A percentile compares a stretch with the other conserved stretches of the same genome.
phyloP scores from a whole-genome alignment of 352 stramenopile genomes.

The Pythium aquatile region DNA sequence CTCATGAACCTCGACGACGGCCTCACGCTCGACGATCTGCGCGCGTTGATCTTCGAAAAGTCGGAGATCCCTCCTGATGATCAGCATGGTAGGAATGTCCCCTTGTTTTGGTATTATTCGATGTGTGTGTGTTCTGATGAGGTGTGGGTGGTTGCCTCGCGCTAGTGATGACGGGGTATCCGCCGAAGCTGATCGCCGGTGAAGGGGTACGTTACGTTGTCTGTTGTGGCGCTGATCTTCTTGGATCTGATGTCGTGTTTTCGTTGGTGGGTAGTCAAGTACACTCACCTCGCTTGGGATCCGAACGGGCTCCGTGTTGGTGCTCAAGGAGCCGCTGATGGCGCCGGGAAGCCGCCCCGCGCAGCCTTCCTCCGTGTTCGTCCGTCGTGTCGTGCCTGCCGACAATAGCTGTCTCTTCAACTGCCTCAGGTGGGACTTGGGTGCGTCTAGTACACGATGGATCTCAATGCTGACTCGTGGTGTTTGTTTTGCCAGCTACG shows the following conservation, averaged over 20 bases:
- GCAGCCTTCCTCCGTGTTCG: conserved; percentile 47
- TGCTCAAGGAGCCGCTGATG: conserved; percentile 61
- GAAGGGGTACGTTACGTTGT: conserved; percentile 38
- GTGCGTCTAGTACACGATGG: neutral
- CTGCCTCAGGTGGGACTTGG: conserved; percentile 54
- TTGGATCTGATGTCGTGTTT: neutral
- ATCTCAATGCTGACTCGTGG: neutral
- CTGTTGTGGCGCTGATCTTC: neutral
- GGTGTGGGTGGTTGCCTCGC: conserved; percentile 1
- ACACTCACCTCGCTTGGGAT: conserved; percentile 51
- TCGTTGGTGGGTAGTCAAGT: conserved; percentile 31
- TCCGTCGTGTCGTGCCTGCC: conserved; percentile 69
- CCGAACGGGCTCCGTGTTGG: conserved; percentile 63
- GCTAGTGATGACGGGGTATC: conserved; percentile 76
- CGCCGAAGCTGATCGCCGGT: conserved; percentile 63
- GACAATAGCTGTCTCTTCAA: conserved; percentile 90
- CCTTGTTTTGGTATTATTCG: neutral
- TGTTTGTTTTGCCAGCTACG: conserved; percentile 37
- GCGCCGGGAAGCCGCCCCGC: conserved; percentile 11
- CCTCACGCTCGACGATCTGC: conserved; percentile 60
- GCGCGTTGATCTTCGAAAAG: conserved; percentile 50
- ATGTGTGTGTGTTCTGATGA: neutral
- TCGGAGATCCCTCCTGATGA: conserved; percentile 57
- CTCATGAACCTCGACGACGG: conserved; percentile 60
- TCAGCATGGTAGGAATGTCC: conserved; percentile 42